Evolutionary conservation across 371 early-diverging fungal species (phyloP), one percentile per base, ranked within the genome.

Genomic region (Syncephalastrum sp.): DNA sequence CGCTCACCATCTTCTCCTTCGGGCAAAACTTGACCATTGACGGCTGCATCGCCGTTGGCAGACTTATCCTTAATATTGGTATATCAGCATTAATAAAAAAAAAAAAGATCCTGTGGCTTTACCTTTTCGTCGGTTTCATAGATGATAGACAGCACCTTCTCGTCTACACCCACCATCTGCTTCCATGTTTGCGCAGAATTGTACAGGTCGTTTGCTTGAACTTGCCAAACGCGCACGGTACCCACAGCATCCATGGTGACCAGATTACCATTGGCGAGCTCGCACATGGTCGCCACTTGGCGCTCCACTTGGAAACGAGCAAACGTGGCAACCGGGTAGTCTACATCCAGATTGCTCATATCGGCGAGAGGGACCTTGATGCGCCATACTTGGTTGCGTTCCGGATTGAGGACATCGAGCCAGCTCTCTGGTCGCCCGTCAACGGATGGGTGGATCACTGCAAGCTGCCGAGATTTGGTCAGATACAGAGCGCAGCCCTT

Each of bases 161-260:
- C 74, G 57, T 89, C 91, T 2, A 89, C 77, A 6, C 91, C 91
- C 17, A 88, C 89, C 67, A 91, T 73, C 50, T 84, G 79, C 59
- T 84, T 88, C 91, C 91, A 91, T 0, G 85, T 83, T 48, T 85
- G 72, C 4, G 86, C 82, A 17, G 90, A 81, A 6, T 67, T 69
- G 59, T 80, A 78, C 12, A 87, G 63, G 7, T 82, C 79, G 2
- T 75, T 74, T 5, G 81, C 65, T 25, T 77, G 74, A 3, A 84
- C 79, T 66, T 91, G 91, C 86, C 87, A 89, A 15, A 91, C 75
- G 25, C 87, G 82, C 16, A 82, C 85, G 25, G 75, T 70, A 42
- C 89, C 89, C 54, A 77, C 62, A 58, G 75, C 83, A 54, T 89
- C 89, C 76, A 88, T 77, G 1, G 87, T 86, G 43, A 88, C 73